These are phyloP conservation scores for Hyphodiscus sp. DNA, from an alignment of 2,329 filamentous ascomycete species.

Conservation along the genomic window DNA sequence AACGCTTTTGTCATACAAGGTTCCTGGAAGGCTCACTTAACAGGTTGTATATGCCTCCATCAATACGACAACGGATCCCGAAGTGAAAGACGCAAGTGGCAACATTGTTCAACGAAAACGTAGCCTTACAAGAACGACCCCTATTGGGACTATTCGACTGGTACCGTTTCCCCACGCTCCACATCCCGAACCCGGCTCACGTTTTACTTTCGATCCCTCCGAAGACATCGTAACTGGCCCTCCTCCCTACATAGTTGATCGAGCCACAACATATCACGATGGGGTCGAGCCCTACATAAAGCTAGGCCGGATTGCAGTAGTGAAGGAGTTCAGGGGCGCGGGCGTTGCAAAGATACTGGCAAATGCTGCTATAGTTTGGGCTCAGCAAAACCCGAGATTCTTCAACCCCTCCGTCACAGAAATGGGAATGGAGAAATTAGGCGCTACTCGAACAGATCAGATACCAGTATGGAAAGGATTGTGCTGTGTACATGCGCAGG, in stretches of 20 bases:
- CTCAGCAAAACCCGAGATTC: slow-evolving; percentile 50
- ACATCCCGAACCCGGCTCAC: slow-evolving; percentile 47
- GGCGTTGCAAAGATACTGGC: slow-evolving; percentile 62
- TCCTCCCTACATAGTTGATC: slow-evolving; percentile 19
- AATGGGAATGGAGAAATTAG: slow-evolving; percentile 38
- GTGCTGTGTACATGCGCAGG: slow-evolving; percentile 75
- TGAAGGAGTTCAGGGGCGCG: slow-evolving; percentile 44
- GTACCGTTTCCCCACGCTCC: slow-evolving; percentile 46
- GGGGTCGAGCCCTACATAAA: slow-evolving; percentile 73
- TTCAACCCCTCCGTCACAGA: slow-evolving; percentile 42
- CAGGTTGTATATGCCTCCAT: slow-evolving; percentile 59
- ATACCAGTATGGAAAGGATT: slow-evolving; percentile 64
- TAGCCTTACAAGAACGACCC: slow-evolving; percentile 33
- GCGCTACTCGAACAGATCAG: slow-evolving; percentile 32
- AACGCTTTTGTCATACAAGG: not conserved
- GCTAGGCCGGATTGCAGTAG: slow-evolving; percentile 69
- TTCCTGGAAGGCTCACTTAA: not conserved
- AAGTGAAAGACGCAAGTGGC: slow-evolving; percentile 39
- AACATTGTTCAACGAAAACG: slow-evolving; percentile 36
- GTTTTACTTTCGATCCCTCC: slow-evolving; percentile 17
- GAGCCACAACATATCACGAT: slow-evolving; percentile 46
- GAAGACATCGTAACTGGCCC: slow-evolving; percentile 9
- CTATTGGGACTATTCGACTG: slow-evolving; percentile 44
- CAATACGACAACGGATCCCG: slow-evolving; percentile 38
- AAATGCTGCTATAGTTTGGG: slow-evolving; percentile 60